Percentiles rank a stretch among this genome's conserved stretches.
These are phyloP conservation scores for Filosporella fistucella DNA, from an alignment of 495 filamentous ascomycete genomes.

Conservation along the genomic window DNA sequence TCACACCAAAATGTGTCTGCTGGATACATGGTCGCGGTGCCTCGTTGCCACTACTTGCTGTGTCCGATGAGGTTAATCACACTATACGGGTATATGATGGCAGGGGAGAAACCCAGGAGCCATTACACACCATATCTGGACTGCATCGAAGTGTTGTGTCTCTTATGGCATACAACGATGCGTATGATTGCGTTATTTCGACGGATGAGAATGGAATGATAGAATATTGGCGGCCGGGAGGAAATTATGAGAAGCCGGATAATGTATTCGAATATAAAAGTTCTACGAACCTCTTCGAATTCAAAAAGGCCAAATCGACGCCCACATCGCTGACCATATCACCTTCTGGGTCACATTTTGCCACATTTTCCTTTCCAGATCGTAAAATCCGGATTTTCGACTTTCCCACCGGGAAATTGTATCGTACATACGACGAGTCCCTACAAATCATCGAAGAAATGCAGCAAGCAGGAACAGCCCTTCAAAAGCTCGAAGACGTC, in stretches of 20 bases:
- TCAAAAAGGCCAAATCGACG: conserved; percentile 88
- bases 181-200: conserved; percentile 85
- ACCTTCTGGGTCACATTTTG: conserved; percentile 77
- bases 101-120: conserved; percentile 65
- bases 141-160: conserved; percentile 77
- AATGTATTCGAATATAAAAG: conserved; percentile 91
- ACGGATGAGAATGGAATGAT: conserved; percentile 90
- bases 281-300: conserved; percentile 90
- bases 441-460: conserved; percentile 80
- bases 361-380: conserved; percentile 89
- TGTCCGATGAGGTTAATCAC: conserved; percentile 75
- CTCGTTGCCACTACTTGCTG: conserved; percentile 78
- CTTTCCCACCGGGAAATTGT: conserved; percentile 80
- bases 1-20: conserved; percentile 73
- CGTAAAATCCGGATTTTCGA: conserved; percentile 90
- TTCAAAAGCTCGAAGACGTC: conserved; percentile 74
- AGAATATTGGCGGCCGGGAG: conserved; percentile 88
- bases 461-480: conserved; percentile 85
- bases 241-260: conserved; percentile 82
- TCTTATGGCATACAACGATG: conserved; percentile 83
- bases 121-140: conserved; percentile 67
- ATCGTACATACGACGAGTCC: conserved; percentile 93
- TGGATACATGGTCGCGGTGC: conserved; percentile 91
- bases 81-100: conserved; percentile 83
- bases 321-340: conserved; percentile 85